phyloP scores from a whole-genome alignment of 129 eudicot species.

The Erigeron canadensis region DNA sequence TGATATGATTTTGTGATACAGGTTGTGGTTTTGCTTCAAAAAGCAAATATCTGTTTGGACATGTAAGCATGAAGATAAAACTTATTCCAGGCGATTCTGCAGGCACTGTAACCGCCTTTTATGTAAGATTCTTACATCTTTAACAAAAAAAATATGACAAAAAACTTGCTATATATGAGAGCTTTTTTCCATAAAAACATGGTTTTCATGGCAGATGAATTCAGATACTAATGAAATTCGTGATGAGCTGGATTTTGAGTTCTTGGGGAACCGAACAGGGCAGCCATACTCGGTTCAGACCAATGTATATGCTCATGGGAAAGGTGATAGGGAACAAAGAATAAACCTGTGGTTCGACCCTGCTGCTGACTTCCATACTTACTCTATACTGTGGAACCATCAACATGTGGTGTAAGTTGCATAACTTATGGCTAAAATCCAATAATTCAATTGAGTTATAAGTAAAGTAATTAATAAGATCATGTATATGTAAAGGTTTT shows the following conservation, averaged over 20 bases:
- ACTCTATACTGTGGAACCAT: slow-evolving; percentile 83
- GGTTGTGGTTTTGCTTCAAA: slow-evolving; percentile 84
- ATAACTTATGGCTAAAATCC: neutral
- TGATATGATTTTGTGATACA: slow-evolving; percentile 17
- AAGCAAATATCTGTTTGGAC: slow-evolving; percentile 65
- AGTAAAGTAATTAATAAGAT: neutral
- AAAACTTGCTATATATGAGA: neutral
- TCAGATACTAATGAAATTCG: slow-evolving; percentile 63
- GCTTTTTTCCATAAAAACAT: neutral
- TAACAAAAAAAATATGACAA: neutral
- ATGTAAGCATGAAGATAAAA: slow-evolving; percentile 88
- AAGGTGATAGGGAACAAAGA: slow-evolving; percentile 90
- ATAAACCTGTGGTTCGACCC: slow-evolving; percentile 96
- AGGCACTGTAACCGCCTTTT: slow-evolving; percentile 95
- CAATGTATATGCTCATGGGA: slow-evolving; percentile 72
- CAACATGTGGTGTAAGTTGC: slow-evolving; percentile 64
- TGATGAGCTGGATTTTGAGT: slow-evolving; percentile 91
- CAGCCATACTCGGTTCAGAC: slow-evolving; percentile 95
- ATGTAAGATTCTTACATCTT: slow-evolving; percentile 43
- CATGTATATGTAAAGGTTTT: slow-evolving; percentile 48
- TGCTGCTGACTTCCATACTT: slow-evolving; percentile 71
- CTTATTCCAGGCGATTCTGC: slow-evolving; percentile 97
- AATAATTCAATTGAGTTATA: neutral
- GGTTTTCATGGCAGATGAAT: slow-evolving; percentile 58
- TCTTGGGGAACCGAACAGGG: slow-evolving; percentile 87